Evolutionary conservation across 805 yeast genomes (phyloP).

Genomic region (Pichia sporocuriosa): DNA sequence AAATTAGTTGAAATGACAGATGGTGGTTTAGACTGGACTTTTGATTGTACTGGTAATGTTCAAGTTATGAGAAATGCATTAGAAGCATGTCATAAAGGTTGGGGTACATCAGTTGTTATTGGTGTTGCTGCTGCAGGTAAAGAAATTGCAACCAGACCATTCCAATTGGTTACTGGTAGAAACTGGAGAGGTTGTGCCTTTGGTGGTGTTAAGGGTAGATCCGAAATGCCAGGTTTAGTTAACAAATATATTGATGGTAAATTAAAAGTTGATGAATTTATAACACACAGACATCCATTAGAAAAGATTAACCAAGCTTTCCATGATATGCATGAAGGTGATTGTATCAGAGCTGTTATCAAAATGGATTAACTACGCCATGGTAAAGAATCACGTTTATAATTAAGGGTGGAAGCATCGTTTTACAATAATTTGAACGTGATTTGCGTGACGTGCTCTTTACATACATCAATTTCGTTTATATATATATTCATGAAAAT

Average conservation of each 20-base stretch:
- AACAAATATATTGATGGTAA: constrained; percentile 76
- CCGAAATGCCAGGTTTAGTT: constrained; percentile 88
- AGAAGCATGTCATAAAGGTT: constrained; percentile 97
- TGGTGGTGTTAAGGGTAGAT: constrained; percentile 97
- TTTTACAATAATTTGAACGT: not conserved
- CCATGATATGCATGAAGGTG: constrained; percentile 91
- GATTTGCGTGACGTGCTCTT: constrained; percentile 1
- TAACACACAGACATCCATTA: constrained; percentile 82
- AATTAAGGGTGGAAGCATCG: not conserved
- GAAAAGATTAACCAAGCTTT: constrained; percentile 80
- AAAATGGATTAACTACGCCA: constrained; percentile 23
- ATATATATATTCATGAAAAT: not conserved
- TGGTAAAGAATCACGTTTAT: constrained; percentile 6
- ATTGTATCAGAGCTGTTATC: constrained; percentile 84
- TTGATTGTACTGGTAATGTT: constrained; percentile 97
- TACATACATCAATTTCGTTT: constrained; percentile 1
- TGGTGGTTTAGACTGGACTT: constrained; percentile 94
- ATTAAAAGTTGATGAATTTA: constrained; percentile 88
- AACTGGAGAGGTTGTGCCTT: constrained; percentile 99
- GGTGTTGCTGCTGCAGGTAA: constrained; percentile 99
- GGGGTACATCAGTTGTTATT: constrained; percentile 93
- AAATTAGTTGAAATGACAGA: constrained; percentile 85
- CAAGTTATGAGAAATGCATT: constrained; percentile 92
- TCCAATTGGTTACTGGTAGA: constrained; percentile 98
- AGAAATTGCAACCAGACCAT: constrained; percentile 95